A percentile compares a stretch with the other conserved stretches of the same genome.
These are phyloP conservation scores for Dioszegia aurantiaca DNA, from an alignment of 768 basidiomycete genomes.

Conservation along the genomic window DNA sequence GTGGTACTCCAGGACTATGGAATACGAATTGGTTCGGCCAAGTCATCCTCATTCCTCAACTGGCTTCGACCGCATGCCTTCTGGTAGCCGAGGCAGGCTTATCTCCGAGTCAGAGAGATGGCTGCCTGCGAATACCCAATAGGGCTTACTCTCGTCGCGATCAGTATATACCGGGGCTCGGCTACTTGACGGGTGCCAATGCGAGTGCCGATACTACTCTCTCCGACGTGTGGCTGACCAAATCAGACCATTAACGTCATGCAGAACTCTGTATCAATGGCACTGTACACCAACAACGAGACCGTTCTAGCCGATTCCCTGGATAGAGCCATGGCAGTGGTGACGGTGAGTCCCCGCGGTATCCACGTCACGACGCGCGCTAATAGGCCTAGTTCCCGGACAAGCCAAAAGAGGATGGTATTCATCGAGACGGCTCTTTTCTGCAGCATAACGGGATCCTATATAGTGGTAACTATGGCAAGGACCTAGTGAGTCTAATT, in stretches of 20 bases:
- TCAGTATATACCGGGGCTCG: conserved; percentile 55
- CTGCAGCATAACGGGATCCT: conserved; percentile 63
- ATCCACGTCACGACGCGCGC: neutral
- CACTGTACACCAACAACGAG: conserved; percentile 48
- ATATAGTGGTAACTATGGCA: conserved; percentile 69
- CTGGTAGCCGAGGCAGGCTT: conserved; percentile 57
- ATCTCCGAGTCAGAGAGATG: conserved; percentile 53
- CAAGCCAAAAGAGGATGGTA: conserved; percentile 59
- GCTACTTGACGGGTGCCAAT: conserved; percentile 65
- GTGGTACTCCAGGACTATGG: conserved; percentile 59
- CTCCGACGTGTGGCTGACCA: neutral
- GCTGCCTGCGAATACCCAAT: conserved; percentile 59
- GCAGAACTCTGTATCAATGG: conserved; percentile 61
- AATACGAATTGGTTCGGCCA: conserved; percentile 56
- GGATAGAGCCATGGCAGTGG: conserved; percentile 21
- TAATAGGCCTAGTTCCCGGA: conserved; percentile 19
- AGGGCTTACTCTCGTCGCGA: conserved; percentile 60
- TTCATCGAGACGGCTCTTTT: conserved; percentile 57
- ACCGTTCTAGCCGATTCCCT: conserved; percentile 55
- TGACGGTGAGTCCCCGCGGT: conserved; percentile 12
- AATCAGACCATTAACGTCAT: conserved; percentile 59
- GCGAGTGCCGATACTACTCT: conserved; percentile 28
- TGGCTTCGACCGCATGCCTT: conserved; percentile 62
- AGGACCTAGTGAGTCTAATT: conserved; percentile 54
- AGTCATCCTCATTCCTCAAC: conserved; percentile 63